phyloP scores from a whole-genome alignment of 2,329 filamentous ascomycete genomes.

The Fonsecaea monophora region DNA sequence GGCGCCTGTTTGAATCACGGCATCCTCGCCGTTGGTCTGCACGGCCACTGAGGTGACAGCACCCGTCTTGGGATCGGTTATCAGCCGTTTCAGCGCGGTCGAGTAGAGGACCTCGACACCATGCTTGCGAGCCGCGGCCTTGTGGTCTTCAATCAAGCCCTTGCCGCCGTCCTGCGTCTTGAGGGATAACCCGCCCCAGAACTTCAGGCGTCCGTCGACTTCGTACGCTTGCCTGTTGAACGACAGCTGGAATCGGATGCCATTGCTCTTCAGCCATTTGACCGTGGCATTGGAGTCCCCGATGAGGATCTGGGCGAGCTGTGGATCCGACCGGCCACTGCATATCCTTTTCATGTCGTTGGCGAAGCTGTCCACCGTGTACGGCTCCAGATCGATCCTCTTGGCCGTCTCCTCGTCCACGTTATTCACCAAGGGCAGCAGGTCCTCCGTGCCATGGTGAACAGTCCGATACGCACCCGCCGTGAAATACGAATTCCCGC shows the following conservation, averaged over 20 bases:
- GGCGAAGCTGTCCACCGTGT: conserved; percentile 62
- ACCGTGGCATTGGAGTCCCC: conserved; percentile 58
- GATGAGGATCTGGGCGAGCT: conserved; percentile 59
- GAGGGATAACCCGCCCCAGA: conserved; percentile 71
- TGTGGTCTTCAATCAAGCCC: conserved; percentile 61
- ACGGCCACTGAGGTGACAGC: conserved; percentile 22
- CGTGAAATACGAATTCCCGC: conserved; percentile 71
- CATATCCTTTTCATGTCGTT: conserved; percentile 65
- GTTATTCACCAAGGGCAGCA: conserved; percentile 69
- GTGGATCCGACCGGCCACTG: conserved; percentile 59
- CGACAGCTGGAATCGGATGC: conserved; percentile 64
- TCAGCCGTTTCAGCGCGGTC: conserved; percentile 54
- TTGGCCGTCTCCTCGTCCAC: conserved; percentile 50
- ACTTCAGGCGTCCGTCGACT: conserved; percentile 66
- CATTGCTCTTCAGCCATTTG: conserved; percentile 63
- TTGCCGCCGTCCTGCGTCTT: conserved; percentile 67
- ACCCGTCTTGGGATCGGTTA: conserved; percentile 44
- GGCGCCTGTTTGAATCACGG: conserved; percentile 46
- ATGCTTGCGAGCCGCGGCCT: conserved; percentile 47
- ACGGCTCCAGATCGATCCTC: conserved; percentile 65
- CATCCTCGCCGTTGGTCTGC: conserved; percentile 22
- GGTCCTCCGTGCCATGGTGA: conserved; percentile 62
- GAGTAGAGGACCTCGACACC: conserved; percentile 57
- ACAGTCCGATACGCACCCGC: conserved; percentile 68
- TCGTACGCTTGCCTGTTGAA: conserved; percentile 72